These are phyloP conservation scores for Phytophthora podocarpi DNA, from an alignment of 352 stramenopile genomes.

Conservation along the genomic window DNA sequence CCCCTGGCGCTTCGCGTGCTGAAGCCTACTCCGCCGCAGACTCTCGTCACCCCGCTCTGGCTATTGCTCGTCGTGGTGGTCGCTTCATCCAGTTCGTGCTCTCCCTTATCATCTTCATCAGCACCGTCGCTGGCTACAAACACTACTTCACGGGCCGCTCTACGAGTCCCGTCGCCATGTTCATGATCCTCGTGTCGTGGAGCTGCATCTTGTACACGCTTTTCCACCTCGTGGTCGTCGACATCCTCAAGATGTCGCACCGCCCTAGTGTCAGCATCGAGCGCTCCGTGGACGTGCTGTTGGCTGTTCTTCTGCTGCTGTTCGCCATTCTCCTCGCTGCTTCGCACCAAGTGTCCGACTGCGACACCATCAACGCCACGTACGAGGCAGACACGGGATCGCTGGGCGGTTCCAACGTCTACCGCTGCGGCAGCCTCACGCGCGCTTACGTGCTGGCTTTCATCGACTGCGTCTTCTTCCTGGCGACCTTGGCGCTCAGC, in stretches of 20 bases:
- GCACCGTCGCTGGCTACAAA: slow-evolving; percentile 34
- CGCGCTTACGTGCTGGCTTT: slow-evolving; percentile 43
- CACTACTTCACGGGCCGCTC: slow-evolving; percentile 50
- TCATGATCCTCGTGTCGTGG: slow-evolving; percentile 47
- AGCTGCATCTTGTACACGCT: slow-evolving; percentile 54
- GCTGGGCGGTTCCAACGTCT: slow-evolving; percentile 28
- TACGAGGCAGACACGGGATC: slow-evolving; percentile 33
- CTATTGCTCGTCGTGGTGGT: slow-evolving; percentile 17
- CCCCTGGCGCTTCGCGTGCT: slow-evolving; percentile 9
- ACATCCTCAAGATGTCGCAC: slow-evolving; percentile 46
- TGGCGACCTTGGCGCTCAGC: slow-evolving; percentile 31
- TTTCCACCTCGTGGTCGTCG: slow-evolving; percentile 45
- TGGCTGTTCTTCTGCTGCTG: slow-evolving; percentile 41
- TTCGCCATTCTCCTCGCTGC: slow-evolving; percentile 43
- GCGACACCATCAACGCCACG: slow-evolving; percentile 36
- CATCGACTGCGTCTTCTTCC: slow-evolving; percentile 41
- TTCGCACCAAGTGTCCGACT: slow-evolving; percentile 42
- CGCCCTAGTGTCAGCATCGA: slow-evolving; percentile 37
- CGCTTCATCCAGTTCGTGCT: slow-evolving; percentile 36
- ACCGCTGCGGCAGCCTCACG: slow-evolving; percentile 50
- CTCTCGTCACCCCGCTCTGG: slow-evolving; percentile 20
- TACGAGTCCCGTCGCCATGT: slow-evolving; percentile 43
- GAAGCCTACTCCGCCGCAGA: slow-evolving; percentile 15
- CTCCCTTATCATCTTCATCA: slow-evolving; percentile 35
- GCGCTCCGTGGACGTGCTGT: slow-evolving; percentile 36